phyloP scores from a whole-genome alignment of 345 rosid species.

The Mangifera indica region DNA sequence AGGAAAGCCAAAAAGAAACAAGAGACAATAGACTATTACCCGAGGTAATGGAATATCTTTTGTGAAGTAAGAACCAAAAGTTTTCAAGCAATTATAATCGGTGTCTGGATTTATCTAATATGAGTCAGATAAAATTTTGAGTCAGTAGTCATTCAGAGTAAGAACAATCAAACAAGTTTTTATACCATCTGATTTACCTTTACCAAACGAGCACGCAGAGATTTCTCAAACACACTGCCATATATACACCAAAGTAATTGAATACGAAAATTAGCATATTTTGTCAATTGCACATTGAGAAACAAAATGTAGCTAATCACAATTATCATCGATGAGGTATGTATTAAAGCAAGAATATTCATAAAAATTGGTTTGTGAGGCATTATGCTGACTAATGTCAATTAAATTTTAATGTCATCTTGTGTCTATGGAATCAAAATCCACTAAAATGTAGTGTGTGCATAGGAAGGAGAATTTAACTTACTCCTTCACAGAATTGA shows the following conservation, averaged over 20 bases:
- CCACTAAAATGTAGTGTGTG: conserved; percentile 6
- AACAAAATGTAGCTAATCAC: background rate
- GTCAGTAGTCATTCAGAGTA: conserved; percentile 13
- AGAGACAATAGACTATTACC: conserved; percentile 39
- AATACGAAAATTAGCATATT: conserved; percentile 5
- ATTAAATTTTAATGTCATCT: conserved; percentile 1
- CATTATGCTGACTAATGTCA: background rate
- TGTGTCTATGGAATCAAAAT: conserved; percentile 3
- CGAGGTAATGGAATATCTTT: conserved; percentile 69
- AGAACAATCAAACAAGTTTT: background rate
- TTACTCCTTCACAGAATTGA: conserved; percentile 82
- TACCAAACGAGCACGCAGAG: conserved; percentile 67
- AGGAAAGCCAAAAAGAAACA: background rate
- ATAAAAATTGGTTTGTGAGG: background rate
- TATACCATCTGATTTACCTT: conserved; percentile 48
- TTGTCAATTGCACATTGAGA: background rate
- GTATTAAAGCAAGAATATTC: background rate
- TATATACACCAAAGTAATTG: conserved; percentile 21
- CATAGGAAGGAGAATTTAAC: conserved; percentile 28
- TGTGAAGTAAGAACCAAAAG: conserved; percentile 72
- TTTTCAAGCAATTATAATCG: conserved; percentile 65
- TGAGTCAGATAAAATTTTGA: conserved; percentile 11
- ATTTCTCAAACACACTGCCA: conserved; percentile 86
- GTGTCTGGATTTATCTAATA: conserved; percentile 79
- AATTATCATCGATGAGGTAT: background rate